Conservation (phyloP, 257 asterid genomes). For the Solanum bukasovii region DNA sequence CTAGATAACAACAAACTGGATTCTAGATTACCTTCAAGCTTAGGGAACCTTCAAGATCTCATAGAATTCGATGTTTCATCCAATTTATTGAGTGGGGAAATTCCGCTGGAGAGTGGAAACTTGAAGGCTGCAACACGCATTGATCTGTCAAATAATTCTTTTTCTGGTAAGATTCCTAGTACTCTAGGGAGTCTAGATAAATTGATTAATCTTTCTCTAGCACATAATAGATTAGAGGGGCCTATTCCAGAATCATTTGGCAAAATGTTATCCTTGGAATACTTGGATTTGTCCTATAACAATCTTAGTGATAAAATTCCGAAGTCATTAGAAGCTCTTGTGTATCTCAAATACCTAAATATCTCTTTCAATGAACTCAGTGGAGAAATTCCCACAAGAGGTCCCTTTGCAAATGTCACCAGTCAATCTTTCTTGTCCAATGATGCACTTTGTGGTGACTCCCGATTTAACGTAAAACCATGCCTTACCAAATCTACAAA, state of each 20-base stretch:
- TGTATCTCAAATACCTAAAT: neutral
- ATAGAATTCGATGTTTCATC: no score
- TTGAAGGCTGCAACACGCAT: no score
- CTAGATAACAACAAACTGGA: accelerated
- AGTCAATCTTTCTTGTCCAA: neutral
- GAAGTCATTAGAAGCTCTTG: neutral
- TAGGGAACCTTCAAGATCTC: no score
- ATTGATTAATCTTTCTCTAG: no score
- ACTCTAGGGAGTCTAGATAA: no score
- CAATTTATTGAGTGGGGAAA: no score
- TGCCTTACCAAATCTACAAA: neutral
- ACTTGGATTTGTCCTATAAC: neutral
- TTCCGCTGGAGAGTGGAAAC: accelerated
- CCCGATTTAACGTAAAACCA: neutral
- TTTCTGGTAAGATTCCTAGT: no score
- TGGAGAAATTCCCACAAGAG: neutral
- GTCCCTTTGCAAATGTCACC: neutral
- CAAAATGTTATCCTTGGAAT: no score
- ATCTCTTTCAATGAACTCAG: neutral
- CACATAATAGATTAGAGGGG: no score
- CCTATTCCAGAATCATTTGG: no score
- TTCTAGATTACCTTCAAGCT: no score
- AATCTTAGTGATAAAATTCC: neutral
- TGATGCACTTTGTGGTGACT: neutral
- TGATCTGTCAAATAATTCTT: no score